Evolutionary conservation across 2,329 filamentous ascomycete genomes (phyloP).

Genomic region (Sporothrix pallida): DNA sequence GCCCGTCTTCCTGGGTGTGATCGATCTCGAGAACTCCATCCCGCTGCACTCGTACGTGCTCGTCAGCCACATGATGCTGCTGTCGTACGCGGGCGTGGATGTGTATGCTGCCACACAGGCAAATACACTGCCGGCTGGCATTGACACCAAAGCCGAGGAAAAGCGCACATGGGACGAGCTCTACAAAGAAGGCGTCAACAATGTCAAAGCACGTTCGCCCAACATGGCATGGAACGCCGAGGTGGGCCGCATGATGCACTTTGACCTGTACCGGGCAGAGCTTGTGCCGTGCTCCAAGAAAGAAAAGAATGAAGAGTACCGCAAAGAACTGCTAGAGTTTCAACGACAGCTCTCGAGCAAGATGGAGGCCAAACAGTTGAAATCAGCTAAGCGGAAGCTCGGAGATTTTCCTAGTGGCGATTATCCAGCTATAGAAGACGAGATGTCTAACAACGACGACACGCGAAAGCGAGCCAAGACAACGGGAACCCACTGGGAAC

Average conservation of each 20-base stretch:
- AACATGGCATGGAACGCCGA: conserved; percentile 30
- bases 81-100: conserved; percentile 18
- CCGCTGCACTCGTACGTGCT: conserved; percentile 14
- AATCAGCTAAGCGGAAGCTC: too few species aligned
- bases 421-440: too few species aligned
- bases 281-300: background rate
- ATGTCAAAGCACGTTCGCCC: background rate
- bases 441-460: too few species aligned
- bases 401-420: too few species aligned
- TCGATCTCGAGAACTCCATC: background rate
- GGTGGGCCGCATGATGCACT: conserved; percentile 22
- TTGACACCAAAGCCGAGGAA: background rate
- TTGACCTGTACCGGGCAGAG: conserved; percentile 18
- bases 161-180: background rate
- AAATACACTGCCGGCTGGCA: background rate
- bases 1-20: conserved; percentile 25
- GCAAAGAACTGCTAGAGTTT: too few species aligned
- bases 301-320: background rate
- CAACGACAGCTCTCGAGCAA: too few species aligned
- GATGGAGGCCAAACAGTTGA: too few species aligned
- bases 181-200: background rate
- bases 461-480: too few species aligned
- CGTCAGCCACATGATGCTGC: conserved; percentile 28
- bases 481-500: too few species aligned
- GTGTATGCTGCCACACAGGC: background rate